Evolutionary conservation across 768 basidiomycete genomes (phyloP), one percentile per base, ranked within the genome.

Genomic region (Boletellus sp.): DNA sequence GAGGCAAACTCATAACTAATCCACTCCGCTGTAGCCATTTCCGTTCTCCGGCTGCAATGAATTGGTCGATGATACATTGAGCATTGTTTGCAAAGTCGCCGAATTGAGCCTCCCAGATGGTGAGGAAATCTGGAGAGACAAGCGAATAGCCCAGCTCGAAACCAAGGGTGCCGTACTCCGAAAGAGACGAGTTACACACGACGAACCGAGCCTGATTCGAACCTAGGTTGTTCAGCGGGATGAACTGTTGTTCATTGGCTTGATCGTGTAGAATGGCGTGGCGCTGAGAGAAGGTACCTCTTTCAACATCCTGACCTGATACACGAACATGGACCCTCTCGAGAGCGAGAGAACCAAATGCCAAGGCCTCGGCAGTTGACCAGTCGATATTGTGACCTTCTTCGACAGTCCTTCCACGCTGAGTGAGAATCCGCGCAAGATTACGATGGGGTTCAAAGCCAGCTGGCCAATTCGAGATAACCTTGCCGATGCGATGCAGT

Each of bases 61-160:
- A 99, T 70, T 99, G 96, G 65, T 99, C 95, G 60, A 99, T 96
- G 70, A 98, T 95, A 67, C 86, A 87, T 69, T 97, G 95, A 3
- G 94, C 95, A 58, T 90, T 94, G 74, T 98, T 97, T 31, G 88
- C 94, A 67, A 97, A 98, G 72, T 97, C 95, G 66, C 95, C 95
- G 62, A 98, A 94, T 68, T 98, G 95, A 15, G 95, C 96, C 68
- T 98, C 96, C 96, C 95, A 99, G 63, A 99, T 85, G 15, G 92
- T 92, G 56, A 99, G 77, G 23, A 84, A 76, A 63, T 92, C 84
- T 17, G 95, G 96, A 13, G 93, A 95, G 47, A 98, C 96, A 55
- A 98, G 85, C 6, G 96, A 99, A 71, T 99, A 99, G 9, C 95
- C 95, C 26, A 99, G 84, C 70, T 99, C 95, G 69, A 98, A 99